A percentile compares a stretch with the other conserved stretches of the same genome.
phyloP scores from a whole-genome alignment of 2,329 filamentous ascomycete species.

The Epichloe sp. region DNA sequence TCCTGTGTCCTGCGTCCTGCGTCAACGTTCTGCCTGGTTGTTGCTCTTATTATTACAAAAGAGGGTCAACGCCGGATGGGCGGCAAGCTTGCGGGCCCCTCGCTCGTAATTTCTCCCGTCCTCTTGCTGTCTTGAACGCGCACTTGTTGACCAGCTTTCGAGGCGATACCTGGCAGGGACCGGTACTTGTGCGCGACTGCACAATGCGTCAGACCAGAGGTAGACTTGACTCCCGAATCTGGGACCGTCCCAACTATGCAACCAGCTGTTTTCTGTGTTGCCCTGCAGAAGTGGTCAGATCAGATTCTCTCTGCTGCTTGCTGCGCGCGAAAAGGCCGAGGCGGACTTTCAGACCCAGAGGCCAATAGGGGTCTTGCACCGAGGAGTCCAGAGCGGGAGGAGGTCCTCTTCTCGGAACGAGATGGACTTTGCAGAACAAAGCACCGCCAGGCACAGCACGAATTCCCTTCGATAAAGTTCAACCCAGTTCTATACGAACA shows the following conservation, averaged over 20 bases:
- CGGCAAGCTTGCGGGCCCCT: neutral
- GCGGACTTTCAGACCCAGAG: neutral
- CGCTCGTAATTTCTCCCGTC: neutral
- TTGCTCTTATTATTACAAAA: neutral
- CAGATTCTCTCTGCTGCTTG: neutral
- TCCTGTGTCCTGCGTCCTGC: neutral
- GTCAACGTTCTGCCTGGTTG: neutral
- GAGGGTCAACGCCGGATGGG: constrained; percentile 1
- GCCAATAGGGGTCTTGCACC: no score
- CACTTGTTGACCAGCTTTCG: neutral
- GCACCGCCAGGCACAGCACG: neutral
- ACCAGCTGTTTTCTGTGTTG: neutral
- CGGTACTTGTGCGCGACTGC: neutral
- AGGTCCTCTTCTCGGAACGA: neutral
- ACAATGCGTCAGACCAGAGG: neutral
- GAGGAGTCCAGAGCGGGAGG: no score
- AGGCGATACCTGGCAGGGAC: neutral
- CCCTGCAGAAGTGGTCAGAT: neutral
- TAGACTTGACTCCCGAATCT: neutral
- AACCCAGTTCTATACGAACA: neutral
- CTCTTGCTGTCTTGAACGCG: neutral
- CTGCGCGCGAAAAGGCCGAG: neutral
- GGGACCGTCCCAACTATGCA: neutral
- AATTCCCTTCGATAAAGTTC: neutral
- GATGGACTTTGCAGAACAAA: neutral